Conservation (phyloP, 2,329 filamentous ascomycete genomes). For the Botrytis cinerea region DNA sequence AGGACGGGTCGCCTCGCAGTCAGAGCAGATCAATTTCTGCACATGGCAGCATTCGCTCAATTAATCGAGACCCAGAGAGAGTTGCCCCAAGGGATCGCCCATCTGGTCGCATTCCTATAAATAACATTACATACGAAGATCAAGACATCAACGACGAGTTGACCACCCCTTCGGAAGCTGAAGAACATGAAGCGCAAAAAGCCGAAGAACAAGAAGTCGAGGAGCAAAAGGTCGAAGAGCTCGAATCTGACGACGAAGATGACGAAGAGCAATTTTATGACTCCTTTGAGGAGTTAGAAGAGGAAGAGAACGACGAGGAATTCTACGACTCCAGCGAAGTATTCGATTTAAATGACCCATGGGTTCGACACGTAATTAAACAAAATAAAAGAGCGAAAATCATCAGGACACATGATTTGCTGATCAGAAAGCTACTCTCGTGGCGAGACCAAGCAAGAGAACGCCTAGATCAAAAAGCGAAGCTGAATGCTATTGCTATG, state of each 20-base stretch:
- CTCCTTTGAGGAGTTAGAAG: neutral
- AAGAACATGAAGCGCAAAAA: slow-evolving; percentile 2
- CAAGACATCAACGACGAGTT: slow-evolving; percentile 32
- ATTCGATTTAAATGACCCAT: neutral
- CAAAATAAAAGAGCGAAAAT: slow-evolving; percentile 30
- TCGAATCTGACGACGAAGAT: neutral
- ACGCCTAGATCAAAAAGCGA: slow-evolving; percentile 42
- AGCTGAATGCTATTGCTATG: slow-evolving; percentile 48
- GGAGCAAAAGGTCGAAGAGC: neutral
- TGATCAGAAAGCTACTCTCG: slow-evolving; percentile 29
- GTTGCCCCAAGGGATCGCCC: slow-evolving; percentile 20
- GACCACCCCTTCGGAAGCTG: slow-evolving; percentile 30
- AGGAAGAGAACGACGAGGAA: neutral
- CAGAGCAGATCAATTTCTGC: slow-evolving; percentile 37
- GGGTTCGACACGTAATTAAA: neutral
- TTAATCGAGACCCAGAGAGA: slow-evolving; percentile 31
- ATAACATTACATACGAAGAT: slow-evolving; percentile 28
- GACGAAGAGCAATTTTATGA: neutral
- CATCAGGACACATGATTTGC: slow-evolving; percentile 32
- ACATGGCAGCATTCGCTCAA: slow-evolving; percentile 34
- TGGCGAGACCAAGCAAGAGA: slow-evolving; percentile 40
- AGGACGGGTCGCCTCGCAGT: slow-evolving; percentile 25
- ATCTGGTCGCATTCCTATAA: slow-evolving; percentile 26
- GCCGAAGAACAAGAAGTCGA: neutral
- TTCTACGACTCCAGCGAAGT: slow-evolving; percentile 16